phyloP scores from a whole-genome alignment of 2,329 filamentous ascomycete species.

The Fusarium tricinctum region DNA sequence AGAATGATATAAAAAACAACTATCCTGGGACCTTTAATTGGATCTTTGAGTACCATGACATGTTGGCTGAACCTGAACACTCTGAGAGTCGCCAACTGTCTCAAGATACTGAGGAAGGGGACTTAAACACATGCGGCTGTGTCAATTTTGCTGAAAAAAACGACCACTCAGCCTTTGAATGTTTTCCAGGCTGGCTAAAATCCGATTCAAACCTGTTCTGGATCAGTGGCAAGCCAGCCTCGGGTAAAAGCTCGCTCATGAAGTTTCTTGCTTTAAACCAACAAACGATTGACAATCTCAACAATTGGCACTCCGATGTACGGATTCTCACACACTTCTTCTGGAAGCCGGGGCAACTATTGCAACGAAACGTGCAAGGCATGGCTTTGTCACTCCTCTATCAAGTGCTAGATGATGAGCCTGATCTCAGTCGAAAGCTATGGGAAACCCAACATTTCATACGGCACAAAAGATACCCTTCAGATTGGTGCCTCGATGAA shows the following conservation, averaged over 20 bases:
- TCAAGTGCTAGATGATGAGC: neutral
- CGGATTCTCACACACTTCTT: neutral
- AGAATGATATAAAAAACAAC: too few relatives aligned
- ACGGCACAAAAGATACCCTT: neutral
- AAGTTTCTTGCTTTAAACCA: neutral
- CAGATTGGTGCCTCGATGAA: neutral
- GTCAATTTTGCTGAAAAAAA: too few relatives aligned
- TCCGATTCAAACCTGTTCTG: neutral
- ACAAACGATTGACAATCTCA: rapidly evolving
- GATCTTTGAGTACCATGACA: neutral
- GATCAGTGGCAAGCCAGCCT: conserved; percentile 3
- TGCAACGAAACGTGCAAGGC: neutral
- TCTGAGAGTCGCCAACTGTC: neutral
- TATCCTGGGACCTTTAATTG: too few relatives aligned
- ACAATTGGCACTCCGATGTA: neutral
- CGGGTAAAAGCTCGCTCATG: neutral
- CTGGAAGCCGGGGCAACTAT: neutral
- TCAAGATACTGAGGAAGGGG: too few relatives aligned
- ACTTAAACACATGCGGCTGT: too few relatives aligned
- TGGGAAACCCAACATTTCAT: neutral
- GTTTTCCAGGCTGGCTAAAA: too few relatives aligned
- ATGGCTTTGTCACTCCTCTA: neutral
- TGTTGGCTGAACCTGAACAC: too few relatives aligned
- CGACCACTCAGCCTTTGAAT: too few relatives aligned
- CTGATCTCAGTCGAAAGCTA: neutral